These are phyloP conservation scores for Kodamaea arcana DNA, from an alignment of 1,139 yeast genomes.

Conservation along the genomic window DNA sequence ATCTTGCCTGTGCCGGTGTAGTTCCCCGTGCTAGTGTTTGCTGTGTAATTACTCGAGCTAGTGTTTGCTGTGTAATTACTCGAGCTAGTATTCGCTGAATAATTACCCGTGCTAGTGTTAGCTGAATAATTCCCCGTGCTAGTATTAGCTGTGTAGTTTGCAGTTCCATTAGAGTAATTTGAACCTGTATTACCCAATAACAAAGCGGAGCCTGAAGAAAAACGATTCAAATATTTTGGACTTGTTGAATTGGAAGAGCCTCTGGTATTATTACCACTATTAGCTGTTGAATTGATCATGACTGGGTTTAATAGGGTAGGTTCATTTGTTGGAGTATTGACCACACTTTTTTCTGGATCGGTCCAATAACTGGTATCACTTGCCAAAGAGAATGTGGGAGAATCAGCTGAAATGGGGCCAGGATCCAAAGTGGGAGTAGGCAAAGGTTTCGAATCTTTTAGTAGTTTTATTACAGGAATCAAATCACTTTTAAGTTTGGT, in stretches of 20 bases:
- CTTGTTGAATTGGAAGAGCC: conserved; percentile 21
- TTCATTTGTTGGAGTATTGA: background rate
- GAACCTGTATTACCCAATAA: background rate
- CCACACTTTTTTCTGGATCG: conserved; percentile 5
- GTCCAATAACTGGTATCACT: conserved; percentile 13
- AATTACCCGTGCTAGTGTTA: background rate
- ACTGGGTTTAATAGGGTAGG: conserved; percentile 1
- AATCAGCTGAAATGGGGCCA: conserved; percentile 27
- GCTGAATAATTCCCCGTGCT: background rate
- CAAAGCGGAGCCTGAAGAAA: conserved; percentile 33
- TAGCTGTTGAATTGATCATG: background rate
- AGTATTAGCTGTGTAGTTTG: background rate
- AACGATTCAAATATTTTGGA: conserved; percentile 38
- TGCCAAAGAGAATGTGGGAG: conserved; percentile 32
- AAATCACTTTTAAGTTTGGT: conserved; percentile 48
- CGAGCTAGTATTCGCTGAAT: conserved; percentile 13
- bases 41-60: conserved; percentile 16
- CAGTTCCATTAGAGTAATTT: background rate
- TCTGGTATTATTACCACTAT: background rate
- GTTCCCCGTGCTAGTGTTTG: conserved; percentile 39
- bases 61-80: background rate
- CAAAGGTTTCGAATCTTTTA: conserved; percentile 53
- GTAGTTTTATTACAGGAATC: conserved; percentile 47
- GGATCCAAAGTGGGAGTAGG: conserved; percentile 53
- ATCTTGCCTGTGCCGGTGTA: conserved; percentile 39